phyloP scores from a whole-genome alignment of 1,139 yeast genomes.

The Suhomyces bolitotheri region DNA sequence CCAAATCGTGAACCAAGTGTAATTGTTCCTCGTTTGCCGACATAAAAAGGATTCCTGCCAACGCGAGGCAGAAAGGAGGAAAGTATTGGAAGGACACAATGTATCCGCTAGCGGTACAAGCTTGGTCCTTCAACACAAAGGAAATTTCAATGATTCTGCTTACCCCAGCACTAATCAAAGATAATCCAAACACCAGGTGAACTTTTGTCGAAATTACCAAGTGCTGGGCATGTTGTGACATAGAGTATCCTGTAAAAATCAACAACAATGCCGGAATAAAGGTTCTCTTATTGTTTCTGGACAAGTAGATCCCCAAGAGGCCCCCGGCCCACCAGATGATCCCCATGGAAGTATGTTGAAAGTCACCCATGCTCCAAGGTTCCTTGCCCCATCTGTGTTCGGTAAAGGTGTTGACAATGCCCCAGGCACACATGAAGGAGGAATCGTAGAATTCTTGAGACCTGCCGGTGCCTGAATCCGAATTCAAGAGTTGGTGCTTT shows the following conservation, averaged over 20 bases:
- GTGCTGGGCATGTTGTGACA: conserved; percentile 85
- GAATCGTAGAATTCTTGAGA: conserved; percentile 90
- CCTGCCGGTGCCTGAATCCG: conserved; percentile 29
- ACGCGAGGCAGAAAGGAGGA: conserved; percentile 76
- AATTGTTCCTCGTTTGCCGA: conserved; percentile 91
- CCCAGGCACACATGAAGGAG: conserved; percentile 80
- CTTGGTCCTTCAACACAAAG: conserved; percentile 61
- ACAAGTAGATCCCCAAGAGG: conserved; percentile 72
- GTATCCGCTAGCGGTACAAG: conserved; percentile 44
- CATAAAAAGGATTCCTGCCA: conserved; percentile 84
- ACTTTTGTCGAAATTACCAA: conserved; percentile 78
- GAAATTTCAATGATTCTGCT: conserved; percentile 75
- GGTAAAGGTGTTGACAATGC: conserved; percentile 89
- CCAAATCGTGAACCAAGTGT: conserved; percentile 63
- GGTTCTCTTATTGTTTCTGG: conserved; percentile 65
- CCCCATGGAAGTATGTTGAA: conserved; percentile 95
- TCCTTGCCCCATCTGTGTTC: conserved; percentile 94
- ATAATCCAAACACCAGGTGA: conserved; percentile 81
- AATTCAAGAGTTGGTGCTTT: conserved; percentile 26
- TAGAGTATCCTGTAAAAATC: conserved; percentile 89
- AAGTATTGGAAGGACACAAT: conserved; percentile 77
- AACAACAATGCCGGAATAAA: conserved; percentile 80
- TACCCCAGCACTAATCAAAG: conserved; percentile 76
- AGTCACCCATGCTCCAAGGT: conserved; percentile 86
- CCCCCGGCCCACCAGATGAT: conserved; percentile 97